These are phyloP conservation scores for Pichia phayaonensis DNA, from an alignment of 805 yeast genomes.

Conservation along the genomic window DNA sequence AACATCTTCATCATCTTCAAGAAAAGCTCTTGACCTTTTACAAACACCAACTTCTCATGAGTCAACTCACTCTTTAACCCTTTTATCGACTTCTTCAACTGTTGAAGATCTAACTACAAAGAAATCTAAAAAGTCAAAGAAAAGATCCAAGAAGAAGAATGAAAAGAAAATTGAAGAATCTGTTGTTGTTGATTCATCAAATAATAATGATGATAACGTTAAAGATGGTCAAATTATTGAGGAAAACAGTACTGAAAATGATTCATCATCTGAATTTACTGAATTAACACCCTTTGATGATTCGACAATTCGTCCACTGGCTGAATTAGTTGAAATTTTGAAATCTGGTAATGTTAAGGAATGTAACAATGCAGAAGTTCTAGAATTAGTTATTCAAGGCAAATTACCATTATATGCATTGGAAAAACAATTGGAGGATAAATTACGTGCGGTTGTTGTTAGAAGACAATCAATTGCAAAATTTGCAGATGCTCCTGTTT, in stretches of 20 bases:
- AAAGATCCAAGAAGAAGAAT: background rate
- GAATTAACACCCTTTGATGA: slow-evolving; percentile 9
- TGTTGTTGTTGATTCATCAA: background rate
- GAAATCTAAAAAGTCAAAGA: slow-evolving; percentile 5
- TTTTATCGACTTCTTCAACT: slow-evolving; percentile 11
- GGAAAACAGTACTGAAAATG: slow-evolving; percentile 17
- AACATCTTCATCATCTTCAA: background rate
- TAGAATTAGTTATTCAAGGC: slow-evolving; percentile 60
- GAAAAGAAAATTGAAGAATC: slow-evolving; percentile 1
- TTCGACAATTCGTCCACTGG: slow-evolving; percentile 39
- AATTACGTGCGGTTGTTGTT: slow-evolving; percentile 84
- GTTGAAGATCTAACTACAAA: background rate
- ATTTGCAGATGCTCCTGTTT: slow-evolving; percentile 72
- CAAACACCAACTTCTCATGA: background rate
- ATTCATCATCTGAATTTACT: slow-evolving; percentile 17
- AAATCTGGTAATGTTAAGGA: slow-evolving; percentile 65
- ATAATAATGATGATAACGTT: slow-evolving; percentile 19
- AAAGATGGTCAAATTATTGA: slow-evolving; percentile 31
- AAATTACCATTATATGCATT: slow-evolving; percentile 88
- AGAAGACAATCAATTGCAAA: slow-evolving; percentile 91
- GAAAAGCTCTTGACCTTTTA: background rate
- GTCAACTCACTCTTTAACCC: background rate
- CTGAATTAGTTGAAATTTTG: slow-evolving; percentile 53
- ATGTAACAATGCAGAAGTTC: slow-evolving; percentile 67
- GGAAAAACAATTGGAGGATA: slow-evolving; percentile 85